Base-by-base conservation (phyloP, 2,329 filamentous ascomycete genomes). In the Purpureocillium takamizusanense region DNA sequence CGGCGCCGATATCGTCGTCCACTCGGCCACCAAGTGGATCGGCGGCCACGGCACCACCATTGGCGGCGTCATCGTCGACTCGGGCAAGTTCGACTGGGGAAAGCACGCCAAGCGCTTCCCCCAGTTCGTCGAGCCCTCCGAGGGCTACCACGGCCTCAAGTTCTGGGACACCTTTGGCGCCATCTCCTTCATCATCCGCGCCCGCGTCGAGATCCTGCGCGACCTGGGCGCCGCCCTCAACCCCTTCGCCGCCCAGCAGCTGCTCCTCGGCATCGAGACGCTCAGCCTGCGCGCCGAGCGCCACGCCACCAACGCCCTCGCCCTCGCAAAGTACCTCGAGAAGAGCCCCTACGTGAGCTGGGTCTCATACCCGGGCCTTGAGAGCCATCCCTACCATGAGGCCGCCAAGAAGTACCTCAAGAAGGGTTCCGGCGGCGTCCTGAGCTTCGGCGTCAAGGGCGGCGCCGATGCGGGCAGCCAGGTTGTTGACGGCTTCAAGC, bases 1-100 rank as follows among this genome's bases (percentile, higher is more conserved):
- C 61, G 89, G 89, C 39, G 89, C 86, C 46, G 89, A 95, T 57
- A 95, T 95, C 43, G 83, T 95, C 37, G 86, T 95, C 17, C 88
- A 95, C 72, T 92, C 85, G 30, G 88, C 88, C 10, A 95, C 89
- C 42, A 95, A 95, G 65, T 95, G 89, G 89, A 95, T 97, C 46
- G 89, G 89, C 41, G 89, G 89, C 31, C 90, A 97, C 62, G 90
- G 89, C 44, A 94, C 89, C 31, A 95, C 89, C 18, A 85, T 95
- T 48, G 89, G 75, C 41, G 89, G 89, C 44, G 75, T 95, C 32
- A 75, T 95, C 27, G 70, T 95, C 46, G 89, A 95, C 66, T 78
- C 81, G 48, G 89, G 89, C 53, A 92, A 87, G 59, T 97, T 95
- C 58, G 83, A 94, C 70, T 97, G 90, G 89, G 86, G 84, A 51